phyloP scores from a whole-genome alignment of 345 rosid genomes.

The Ricinus communis region DNA sequence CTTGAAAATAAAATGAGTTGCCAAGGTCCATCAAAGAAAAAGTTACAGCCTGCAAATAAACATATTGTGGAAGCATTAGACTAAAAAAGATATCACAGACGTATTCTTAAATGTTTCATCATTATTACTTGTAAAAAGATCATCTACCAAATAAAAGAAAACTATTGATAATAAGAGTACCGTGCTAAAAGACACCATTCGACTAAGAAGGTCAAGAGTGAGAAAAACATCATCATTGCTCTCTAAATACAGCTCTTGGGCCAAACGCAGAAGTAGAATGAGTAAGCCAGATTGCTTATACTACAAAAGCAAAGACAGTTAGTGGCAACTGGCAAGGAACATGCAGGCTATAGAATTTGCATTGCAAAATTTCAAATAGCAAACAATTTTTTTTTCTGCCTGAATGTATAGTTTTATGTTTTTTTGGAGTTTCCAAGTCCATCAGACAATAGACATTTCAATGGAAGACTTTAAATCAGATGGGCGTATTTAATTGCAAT shows the following conservation, averaged over 20 bases:
- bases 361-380: background rate
- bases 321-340: conserved; percentile 22
- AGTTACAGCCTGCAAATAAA: conserved; percentile 57
- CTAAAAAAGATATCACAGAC: conserved; percentile 3
- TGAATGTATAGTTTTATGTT: background rate
- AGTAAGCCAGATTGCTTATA: conserved; percentile 64
- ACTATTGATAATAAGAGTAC: conserved; percentile 39
- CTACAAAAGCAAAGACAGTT: conserved; percentile 41
- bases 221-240: conserved; percentile 53
- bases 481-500: background rate
- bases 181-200: conserved; percentile 75
- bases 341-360: background rate
- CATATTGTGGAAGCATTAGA: background rate
- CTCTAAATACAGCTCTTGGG: conserved; percentile 55
- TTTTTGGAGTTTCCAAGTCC: background rate
- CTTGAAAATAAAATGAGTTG: conserved; percentile 47
- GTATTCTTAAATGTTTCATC: background rate
- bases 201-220: conserved; percentile 69
- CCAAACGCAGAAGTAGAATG: conserved; percentile 76
- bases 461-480: background rate
- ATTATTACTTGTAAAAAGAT: background rate
- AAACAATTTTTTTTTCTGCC: background rate
- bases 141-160: background rate
- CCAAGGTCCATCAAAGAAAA: conserved; percentile 66
- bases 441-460: background rate